Evolutionary conservation across 352 stramenopile genomes (phyloP), one percentile per base, ranked within the genome.

Genomic region (Phytophthora chlamydospora): DNA sequence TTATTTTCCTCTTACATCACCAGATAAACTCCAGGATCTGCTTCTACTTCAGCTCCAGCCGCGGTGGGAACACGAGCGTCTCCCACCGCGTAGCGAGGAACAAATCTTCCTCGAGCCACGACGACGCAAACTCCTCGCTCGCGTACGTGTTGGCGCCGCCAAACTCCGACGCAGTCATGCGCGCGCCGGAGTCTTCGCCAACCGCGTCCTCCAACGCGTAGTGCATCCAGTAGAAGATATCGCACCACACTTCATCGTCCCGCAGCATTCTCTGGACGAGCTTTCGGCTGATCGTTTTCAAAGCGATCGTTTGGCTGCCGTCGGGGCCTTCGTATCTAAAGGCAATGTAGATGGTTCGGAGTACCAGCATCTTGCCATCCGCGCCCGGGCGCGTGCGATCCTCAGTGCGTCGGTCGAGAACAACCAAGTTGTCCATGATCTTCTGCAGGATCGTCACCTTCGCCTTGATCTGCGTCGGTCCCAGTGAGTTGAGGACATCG

Each of bases 211-310:
- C 3, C 6, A 56, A 40, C 8, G 67, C 43, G 34, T 76, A 76
- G 36, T 71, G 62, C 57, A 77, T 73, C 68, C 71, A 84, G 49
- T 84, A 84, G 44, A 80, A 81, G 33, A 79, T 68, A 46, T 84
- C 59, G 59, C 68, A 77, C 75, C 75, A 84, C 10, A 62, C 14
- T 46, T 83, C 71, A 31, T 72, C 40, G 1, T 52, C 14, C 80
- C n/a, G n/a, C n/a, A n/a, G 56, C 31, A 62, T 17, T 19, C 54
- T 40, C 42, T 71, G 64, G 31, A 76, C 67, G 9, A 64, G 50
- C n/a, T 64, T 64, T 38, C 66, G 35, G 51, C 75, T 68, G 29
- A 83, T 62, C 31, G 71, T 83, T 52, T 78, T 80, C 71, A 83
- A 80, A 19, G 54, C 53, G 11, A 83, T 12, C 40, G 69, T 16